phyloP scores from a whole-genome alignment of 805 yeast genomes.

The Cyberlindnera mycetangii region DNA sequence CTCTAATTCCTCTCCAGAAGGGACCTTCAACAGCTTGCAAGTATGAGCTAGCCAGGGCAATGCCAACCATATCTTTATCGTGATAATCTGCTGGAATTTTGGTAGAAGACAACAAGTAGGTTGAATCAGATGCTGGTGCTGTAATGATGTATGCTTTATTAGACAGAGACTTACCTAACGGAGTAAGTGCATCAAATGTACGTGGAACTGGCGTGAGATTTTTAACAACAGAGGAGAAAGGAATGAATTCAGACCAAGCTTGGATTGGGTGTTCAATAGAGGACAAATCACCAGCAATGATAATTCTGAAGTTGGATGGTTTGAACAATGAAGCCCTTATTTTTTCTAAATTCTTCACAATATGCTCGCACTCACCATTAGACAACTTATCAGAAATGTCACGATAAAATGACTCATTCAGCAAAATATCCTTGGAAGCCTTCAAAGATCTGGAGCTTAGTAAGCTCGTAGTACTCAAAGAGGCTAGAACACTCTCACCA shows the following conservation, averaged over 20 bases:
- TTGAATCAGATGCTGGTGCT: conserved; percentile 83
- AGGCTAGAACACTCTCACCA: conserved; percentile 55
- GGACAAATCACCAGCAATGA: conserved; percentile 67
- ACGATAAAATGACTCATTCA: conserved; percentile 56
- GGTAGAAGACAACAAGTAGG: conserved; percentile 61
- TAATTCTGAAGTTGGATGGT: conserved; percentile 57
- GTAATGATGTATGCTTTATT: conserved; percentile 59
- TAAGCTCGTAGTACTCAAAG: conserved; percentile 53
- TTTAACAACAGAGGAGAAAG: not conserved
- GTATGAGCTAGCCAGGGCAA: conserved; percentile 71
- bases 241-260: conserved; percentile 46
- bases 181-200: conserved; percentile 50
- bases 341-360: conserved; percentile 48
- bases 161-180: conserved; percentile 50
- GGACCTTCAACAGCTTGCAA: conserved; percentile 93
- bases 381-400: conserved; percentile 46
- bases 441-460: conserved; percentile 60
- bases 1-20: conserved; percentile 93
- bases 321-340: conserved; percentile 52
- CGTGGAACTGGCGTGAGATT: conserved; percentile 45
- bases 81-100: conserved; percentile 53
- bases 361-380: conserved; percentile 46
- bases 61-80: conserved; percentile 62
- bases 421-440: conserved; percentile 62
- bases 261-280: conserved; percentile 53